Base-by-base conservation (phyloP, 2,329 filamentous ascomycete genomes). In the Gyromitra esculenta region DNA sequence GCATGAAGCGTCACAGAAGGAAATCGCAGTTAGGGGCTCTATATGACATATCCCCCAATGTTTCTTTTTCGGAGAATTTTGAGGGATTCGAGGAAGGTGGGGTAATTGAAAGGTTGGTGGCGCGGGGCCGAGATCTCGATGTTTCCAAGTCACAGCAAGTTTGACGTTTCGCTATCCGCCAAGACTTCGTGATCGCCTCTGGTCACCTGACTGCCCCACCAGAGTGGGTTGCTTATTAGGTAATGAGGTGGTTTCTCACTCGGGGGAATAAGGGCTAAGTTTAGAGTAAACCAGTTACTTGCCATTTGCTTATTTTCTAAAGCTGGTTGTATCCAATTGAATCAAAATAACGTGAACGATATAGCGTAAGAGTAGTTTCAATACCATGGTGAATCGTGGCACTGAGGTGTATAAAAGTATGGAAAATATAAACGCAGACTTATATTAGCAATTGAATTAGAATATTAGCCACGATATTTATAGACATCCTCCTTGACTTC, bases 1-100 rank as follows among this genome's bases (percentile, higher is more conserved):
- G 71, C 75, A 77, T 77, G 75, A 65, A 70, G 71, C 48, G 69
- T 64, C 43, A 63, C 57, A 37, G 66, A 37, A 56, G 66, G 52
- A 39, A 63, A 48, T 71, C 50, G 45, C 41, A 48, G 57, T 35
- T n/a, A 25, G 25, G 48, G 66, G 39, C 18, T 56, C 11, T 25
- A 37, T 21, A 37, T 71, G 7, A 57, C 48, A 64, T 70, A 48
- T 70, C 66, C 60, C 37, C 48, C 21, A 41, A 18, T 11, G 41
- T 13, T 43, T n/a, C 43, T 48, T 31, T 31, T 31, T 2, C 25
- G 25, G 59, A 25, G n/a, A 13, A 41, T 37, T 45, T 50, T 37
- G 7, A 11, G 63, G 21, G 8, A 31, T 31, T 41, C 18, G 9
- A 39, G 50, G 54, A 7, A 18, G 18, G 52, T 7, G 37, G 15